These are phyloP conservation scores for Stagonosporopsis vannaccii DNA, from an alignment of 2,329 filamentous ascomycete species.

Conservation along the genomic window DNA sequence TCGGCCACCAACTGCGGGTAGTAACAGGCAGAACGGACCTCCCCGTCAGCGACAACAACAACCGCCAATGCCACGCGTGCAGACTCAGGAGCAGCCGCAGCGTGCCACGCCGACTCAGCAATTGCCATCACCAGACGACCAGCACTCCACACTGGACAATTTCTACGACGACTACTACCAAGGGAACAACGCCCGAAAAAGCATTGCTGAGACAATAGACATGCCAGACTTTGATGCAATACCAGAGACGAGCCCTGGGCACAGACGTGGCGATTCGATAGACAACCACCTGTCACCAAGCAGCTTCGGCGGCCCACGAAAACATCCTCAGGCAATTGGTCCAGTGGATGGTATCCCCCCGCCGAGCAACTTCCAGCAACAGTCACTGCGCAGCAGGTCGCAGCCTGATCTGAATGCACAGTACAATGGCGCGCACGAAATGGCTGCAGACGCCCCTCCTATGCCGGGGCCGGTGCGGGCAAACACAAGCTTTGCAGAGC, in stretches of 20 bases:
- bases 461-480: slow-evolving; percentile 58
- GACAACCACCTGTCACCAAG: slow-evolving; percentile 44
- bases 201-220: slow-evolving; percentile 59
- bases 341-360: slow-evolving; percentile 5
- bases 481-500: slow-evolving; percentile 49
- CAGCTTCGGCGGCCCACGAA: slow-evolving; percentile 1
- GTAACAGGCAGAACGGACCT: slow-evolving; percentile 33
- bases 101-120: slow-evolving; percentile 31
- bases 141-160: slow-evolving; percentile 56
- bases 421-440: slow-evolving; percentile 67
- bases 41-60: slow-evolving; percentile 35
- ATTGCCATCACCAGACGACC: slow-evolving; percentile 33
- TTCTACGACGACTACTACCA: slow-evolving; percentile 60
- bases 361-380: slow-evolving; percentile 38
- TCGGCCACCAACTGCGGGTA: slow-evolving; percentile 47
- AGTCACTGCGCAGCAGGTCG: slow-evolving; percentile 67
- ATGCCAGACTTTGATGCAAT: slow-evolving; percentile 71
- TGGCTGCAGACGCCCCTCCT: slow-evolving; percentile 67
- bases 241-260: slow-evolving; percentile 43
- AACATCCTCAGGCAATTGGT: slow-evolving; percentile 15
- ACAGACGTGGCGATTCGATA: slow-evolving; percentile 48
- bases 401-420: slow-evolving; percentile 66
- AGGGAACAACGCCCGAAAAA: slow-evolving; percentile 43
- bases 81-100: slow-evolving; percentile 28
- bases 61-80: slow-evolving; percentile 40